phyloP scores from a whole-genome alignment of 225 moss, liverwort and hornwort species.

The Climacium dendroides region DNA sequence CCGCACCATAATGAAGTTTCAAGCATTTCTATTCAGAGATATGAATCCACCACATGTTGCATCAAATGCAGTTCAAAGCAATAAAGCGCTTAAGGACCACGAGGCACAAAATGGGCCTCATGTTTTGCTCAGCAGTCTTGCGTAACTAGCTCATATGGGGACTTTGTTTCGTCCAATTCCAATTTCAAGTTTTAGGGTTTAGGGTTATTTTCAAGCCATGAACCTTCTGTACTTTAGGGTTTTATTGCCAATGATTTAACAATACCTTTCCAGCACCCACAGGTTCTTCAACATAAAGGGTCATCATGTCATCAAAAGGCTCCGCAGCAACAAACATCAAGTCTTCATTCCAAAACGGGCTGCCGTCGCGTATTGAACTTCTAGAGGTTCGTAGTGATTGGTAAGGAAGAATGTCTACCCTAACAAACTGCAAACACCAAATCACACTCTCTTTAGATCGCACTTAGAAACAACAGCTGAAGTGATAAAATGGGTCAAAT shows the following conservation, averaged over 20 bases:
- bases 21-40: background rate
- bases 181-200: no score
- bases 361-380: slow-evolving; percentile 11
- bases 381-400: slow-evolving; percentile 31
- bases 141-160: no score
- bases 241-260: background rate
- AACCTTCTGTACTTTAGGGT: no score
- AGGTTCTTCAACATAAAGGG: slow-evolving; percentile 46
- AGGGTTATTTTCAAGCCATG: background rate
- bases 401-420: slow-evolving; percentile 45
- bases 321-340: slow-evolving; percentile 77
- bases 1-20: background rate
- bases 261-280: slow-evolving; percentile 6
- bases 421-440: slow-evolving; percentile 40
- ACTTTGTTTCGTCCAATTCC: background rate
- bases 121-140: background rate
- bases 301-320: slow-evolving; percentile 68
- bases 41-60: no score
- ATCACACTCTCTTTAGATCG: background rate
- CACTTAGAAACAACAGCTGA: background rate
- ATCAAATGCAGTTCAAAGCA: background rate
- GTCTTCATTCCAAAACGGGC: slow-evolving; percentile 64
- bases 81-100: background rate
- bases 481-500: no score
- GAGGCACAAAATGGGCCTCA: background rate